A percentile compares a stretch with the other conserved stretches of the same genome.
phyloP scores from a whole-genome alignment of 192 early-diverging fungal genomes.

The Mortierella alpina region DNA sequence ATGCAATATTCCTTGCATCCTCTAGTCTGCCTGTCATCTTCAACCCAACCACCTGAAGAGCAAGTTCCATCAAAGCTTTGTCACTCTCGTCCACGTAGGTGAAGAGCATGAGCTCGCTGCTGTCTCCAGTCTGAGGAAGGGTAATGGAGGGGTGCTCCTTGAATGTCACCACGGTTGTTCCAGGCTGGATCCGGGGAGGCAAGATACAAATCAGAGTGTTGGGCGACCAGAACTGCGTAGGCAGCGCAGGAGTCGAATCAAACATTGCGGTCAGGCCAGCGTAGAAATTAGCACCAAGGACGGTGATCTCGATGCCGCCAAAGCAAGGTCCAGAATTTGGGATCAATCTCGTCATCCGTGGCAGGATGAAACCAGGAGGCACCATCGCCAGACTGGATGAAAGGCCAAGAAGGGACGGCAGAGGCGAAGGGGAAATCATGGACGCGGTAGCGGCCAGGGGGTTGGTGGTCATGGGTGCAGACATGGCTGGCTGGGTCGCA shows the following conservation, averaged over 20 bases:
- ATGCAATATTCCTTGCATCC: conserved; percentile 78
- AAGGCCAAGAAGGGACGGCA: conserved; percentile 40
- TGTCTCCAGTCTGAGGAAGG: conserved; percentile 22
- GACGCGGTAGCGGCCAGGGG: conserved; percentile 17
- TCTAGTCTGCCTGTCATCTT: conserved; percentile 84
- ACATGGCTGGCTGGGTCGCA: conserved; percentile 3
- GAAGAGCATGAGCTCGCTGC: conserved; percentile 50
- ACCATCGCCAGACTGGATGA: conserved; percentile 38
- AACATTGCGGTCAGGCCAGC: conserved; percentile 76
- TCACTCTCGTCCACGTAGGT: conserved; percentile 77
- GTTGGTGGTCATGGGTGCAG: conserved; percentile 18
- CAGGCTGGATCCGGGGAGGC: conserved; percentile 80
- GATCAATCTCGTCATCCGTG: conserved; percentile 78
- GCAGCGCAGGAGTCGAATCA: conserved; percentile 77
- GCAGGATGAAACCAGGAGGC: conserved; percentile 44
- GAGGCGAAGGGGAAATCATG: conserved; percentile 25
- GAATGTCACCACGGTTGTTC: conserved; percentile 74
- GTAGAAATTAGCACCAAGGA: conserved; percentile 86
- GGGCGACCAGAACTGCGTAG: conserved; percentile 82
- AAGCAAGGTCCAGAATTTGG: conserved; percentile 87
- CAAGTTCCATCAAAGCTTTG: conserved; percentile 89
- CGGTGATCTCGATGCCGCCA: conserved; percentile 88
- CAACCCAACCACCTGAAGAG: conserved; percentile 89
- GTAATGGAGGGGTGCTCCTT: conserved; percentile 62
- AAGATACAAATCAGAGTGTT: conserved; percentile 85